A percentile compares a stretch with the other conserved stretches of the same genome.
These are phyloP conservation scores for Wallacemonas collosoma DNA, from an alignment of 208 protist genomes.

Conservation along the genomic window DNA sequence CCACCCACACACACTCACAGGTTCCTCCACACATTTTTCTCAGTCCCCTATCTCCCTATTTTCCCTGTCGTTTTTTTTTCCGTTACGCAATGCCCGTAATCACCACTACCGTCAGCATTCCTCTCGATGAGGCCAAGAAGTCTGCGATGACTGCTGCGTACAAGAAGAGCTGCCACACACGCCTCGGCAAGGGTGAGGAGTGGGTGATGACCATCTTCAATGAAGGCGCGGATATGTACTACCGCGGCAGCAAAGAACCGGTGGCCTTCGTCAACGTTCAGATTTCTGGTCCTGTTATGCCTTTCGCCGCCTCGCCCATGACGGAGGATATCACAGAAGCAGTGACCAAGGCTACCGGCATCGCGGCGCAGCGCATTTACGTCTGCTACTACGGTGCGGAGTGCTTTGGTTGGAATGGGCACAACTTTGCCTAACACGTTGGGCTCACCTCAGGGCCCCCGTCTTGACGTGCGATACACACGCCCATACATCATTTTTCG, in stretches of 20 bases:
- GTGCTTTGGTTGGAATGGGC: slow-evolving; percentile 34
- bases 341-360: slow-evolving; percentile 24
- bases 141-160: slow-evolving; percentile 22
- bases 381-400: slow-evolving; percentile 27
- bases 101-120: slow-evolving; percentile 26
- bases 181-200: slow-evolving; percentile 27
- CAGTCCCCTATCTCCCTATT: slow-evolving; percentile 1
- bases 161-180: slow-evolving; percentile 18
- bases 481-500: slow-evolving; percentile 3
- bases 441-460: too few relatives aligned
- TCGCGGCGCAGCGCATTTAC: slow-evolving; percentile 29
- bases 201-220: slow-evolving; percentile 43
- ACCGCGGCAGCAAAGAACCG: slow-evolving; percentile 25
- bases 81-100: slow-evolving; percentile 27
- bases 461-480: slow-evolving; percentile 7
- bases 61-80: background rate
- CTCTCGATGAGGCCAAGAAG: slow-evolving; percentile 23
- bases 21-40: slow-evolving; percentile 5
- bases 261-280: slow-evolving; percentile 29
- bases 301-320: slow-evolving; percentile 12
- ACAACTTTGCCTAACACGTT: slow-evolving; percentile 23
- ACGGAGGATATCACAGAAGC: slow-evolving; percentile 30
- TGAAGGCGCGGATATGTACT: slow-evolving; percentile 23
- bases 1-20: slow-evolving; percentile 1
- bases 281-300: slow-evolving; percentile 17